phyloP scores from a whole-genome alignment of 257 asterid species.

The Paraleonurus japonicus region DNA sequence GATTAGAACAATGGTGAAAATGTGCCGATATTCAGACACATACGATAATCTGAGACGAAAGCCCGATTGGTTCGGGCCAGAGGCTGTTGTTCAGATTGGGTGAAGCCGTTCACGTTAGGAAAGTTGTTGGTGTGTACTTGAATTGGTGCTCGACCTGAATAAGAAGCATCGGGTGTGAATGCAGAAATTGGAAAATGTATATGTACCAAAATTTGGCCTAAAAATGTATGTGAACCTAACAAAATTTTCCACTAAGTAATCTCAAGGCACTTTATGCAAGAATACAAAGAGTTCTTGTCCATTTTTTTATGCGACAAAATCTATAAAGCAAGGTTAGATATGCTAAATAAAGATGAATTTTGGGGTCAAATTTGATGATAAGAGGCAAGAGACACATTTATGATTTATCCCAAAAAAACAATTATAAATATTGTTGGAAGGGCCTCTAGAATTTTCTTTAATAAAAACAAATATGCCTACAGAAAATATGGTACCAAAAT shows the following conservation, averaged over 20 bases:
- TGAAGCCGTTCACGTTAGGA: background rate
- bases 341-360: conserved; percentile 13
- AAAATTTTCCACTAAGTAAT: background rate
- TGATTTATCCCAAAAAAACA: background rate
- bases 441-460: background rate
- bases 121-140: conserved; percentile 12
- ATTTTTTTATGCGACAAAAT: background rate
- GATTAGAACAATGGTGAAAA: background rate
- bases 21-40: background rate
- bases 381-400: background rate
- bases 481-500: conserved; percentile 2
- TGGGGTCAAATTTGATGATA: conserved; percentile 2
- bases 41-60: conserved; percentile 37
- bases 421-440: background rate
- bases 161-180: conserved; percentile 25
- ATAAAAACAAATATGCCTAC: background rate
- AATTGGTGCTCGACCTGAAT: conserved; percentile 18
- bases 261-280: background rate
- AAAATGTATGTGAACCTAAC: background rate
- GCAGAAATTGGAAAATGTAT: background rate
- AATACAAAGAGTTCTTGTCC: background rate
- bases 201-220: background rate
- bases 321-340: conserved; percentile 15
- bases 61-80: conserved; percentile 15
- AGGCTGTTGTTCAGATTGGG: conserved; percentile 3